phyloP scores from a whole-genome alignment of 2,329 filamentous ascomycete species.

The Xylaria sp. region DNA sequence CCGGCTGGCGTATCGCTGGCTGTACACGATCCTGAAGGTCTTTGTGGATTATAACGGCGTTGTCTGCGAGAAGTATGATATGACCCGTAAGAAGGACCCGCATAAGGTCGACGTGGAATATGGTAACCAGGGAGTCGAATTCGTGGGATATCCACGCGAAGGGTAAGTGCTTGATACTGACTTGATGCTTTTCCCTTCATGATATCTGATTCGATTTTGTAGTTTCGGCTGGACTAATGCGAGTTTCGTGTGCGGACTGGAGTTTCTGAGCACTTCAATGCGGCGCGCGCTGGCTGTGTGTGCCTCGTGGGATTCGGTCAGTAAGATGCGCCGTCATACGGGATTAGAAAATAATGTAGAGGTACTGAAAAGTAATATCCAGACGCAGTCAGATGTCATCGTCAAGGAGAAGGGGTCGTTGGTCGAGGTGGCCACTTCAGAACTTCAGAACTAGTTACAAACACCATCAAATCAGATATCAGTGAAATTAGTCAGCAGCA shows the following conservation, averaged over 20 bases:
- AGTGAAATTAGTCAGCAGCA: neutral
- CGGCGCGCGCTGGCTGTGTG: conserved; percentile 12
- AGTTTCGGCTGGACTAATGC: conserved; percentile 28
- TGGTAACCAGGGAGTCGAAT: conserved; percentile 22
- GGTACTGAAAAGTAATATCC: neutral
- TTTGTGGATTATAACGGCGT: conserved; percentile 28
- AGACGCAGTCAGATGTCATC: neutral
- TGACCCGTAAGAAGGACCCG: conserved; percentile 12
- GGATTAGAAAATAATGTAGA: neutral
- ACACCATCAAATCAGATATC: neutral
- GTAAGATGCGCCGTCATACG: neutral
- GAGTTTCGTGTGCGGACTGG: conserved; percentile 19
- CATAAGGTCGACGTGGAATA: conserved; percentile 24
- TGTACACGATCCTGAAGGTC: conserved; percentile 23
- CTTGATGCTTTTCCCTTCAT: neutral
- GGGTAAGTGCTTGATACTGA: conserved; percentile 9
- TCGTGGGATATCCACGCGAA: conserved; percentile 21
- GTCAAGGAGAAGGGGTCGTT: neutral
- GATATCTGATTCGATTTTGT: neutral
- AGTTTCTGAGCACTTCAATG: conserved; percentile 9
- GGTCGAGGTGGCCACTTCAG: neutral
- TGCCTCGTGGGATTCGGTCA: conserved; percentile 16
- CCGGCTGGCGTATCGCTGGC: conserved; percentile 28
- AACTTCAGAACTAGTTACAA: neutral
- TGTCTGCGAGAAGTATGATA: conserved; percentile 27